Conservation (phyloP, 73 alveolate species). For the Paramecium sonneborni region DNA sequence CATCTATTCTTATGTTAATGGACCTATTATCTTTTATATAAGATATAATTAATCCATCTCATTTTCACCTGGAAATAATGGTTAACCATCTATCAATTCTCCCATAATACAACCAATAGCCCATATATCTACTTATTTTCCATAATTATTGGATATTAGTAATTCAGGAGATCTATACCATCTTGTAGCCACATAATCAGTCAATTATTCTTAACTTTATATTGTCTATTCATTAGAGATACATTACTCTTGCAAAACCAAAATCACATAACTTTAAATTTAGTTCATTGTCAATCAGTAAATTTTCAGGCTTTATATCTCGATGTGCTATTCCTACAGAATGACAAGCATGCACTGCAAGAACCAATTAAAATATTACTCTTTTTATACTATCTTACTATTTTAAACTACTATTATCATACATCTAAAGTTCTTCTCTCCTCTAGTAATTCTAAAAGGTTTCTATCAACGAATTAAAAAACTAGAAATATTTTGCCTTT, state of each 20-base stretch:
- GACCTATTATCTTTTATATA: slow-evolving; percentile 84
- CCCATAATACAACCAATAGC: slow-evolving; percentile 98
- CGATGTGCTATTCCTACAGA: slow-evolving; percentile 54
- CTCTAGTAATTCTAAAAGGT: slow-evolving; percentile 81
- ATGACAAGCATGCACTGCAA: slow-evolving; percentile 70
- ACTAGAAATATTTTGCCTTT: slow-evolving; percentile 83
- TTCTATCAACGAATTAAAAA: slow-evolving; percentile 82
- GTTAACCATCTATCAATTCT: slow-evolving; percentile 92
- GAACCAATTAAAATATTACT: slow-evolving; percentile 60
- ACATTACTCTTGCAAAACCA: slow-evolving; percentile 63
- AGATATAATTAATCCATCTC: slow-evolving; percentile 85
- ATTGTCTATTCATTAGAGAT: not conserved
- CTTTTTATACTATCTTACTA: slow-evolving; percentile 64
- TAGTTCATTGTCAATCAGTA: slow-evolving; percentile 48
- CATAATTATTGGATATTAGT: slow-evolving; percentile 66
- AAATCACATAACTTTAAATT: slow-evolving; percentile 67
- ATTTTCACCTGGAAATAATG: slow-evolving; percentile 92
- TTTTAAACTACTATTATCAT: not conserved
- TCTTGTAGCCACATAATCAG: slow-evolving; percentile 69
- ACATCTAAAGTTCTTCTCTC: slow-evolving; percentile 65
- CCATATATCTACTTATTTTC: slow-evolving; percentile 91
- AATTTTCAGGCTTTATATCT: slow-evolving; percentile 66
- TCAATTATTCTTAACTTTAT: slow-evolving; percentile 21
- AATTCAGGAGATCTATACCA: slow-evolving; percentile 69
- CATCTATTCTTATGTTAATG: slow-evolving; percentile 74